Evolutionary conservation across 805 yeast genomes (phyloP).

Genomic region (Saturnispora kantuleensis): DNA sequence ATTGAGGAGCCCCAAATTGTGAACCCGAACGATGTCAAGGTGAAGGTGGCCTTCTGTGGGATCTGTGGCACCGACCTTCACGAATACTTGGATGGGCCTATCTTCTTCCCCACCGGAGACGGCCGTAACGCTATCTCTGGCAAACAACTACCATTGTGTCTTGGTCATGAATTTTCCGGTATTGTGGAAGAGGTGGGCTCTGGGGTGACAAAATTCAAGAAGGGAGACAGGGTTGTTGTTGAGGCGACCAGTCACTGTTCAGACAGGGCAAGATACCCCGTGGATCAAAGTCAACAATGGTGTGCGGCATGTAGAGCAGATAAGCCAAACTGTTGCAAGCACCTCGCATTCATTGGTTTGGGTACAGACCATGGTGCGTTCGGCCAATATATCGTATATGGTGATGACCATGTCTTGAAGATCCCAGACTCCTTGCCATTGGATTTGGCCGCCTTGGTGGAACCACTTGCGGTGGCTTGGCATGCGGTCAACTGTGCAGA

Average conservation of each 20-base stretch:
- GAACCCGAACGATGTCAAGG: conserved; percentile 23
- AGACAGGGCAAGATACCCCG: conserved; percentile 25
- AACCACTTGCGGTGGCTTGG: conserved; percentile 52
- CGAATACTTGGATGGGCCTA: conserved; percentile 49
- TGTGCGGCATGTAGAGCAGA: conserved; percentile 38
- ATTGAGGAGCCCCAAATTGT: conserved; percentile 20
- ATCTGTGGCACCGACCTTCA: conserved; percentile 58
- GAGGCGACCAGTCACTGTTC: conserved; percentile 51
- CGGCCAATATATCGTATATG: conserved; percentile 32
- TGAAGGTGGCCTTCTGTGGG: conserved; percentile 39
- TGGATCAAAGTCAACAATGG: conserved; percentile 20
- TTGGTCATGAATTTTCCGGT: conserved; percentile 30
- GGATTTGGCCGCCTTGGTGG: conserved; percentile 39
- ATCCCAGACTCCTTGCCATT: conserved; percentile 26
- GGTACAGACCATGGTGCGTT: conserved; percentile 42
- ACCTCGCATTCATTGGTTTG: conserved; percentile 37
- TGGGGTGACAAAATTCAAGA: conserved; percentile 32
- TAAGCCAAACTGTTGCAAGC: conserved; percentile 35
- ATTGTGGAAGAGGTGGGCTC: conserved; percentile 33
- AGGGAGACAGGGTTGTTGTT: conserved; percentile 52
- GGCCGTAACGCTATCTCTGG: conserved; percentile 31
- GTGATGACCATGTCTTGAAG: conserved; percentile 27
- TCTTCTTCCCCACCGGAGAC: conserved; percentile 33
- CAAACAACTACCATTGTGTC: conserved; percentile 24
- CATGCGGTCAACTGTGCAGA: conserved; percentile 46